phyloP scores from a whole-genome alignment of 2,329 filamentous ascomycete genomes.

The Trichoderma lentiforme region DNA sequence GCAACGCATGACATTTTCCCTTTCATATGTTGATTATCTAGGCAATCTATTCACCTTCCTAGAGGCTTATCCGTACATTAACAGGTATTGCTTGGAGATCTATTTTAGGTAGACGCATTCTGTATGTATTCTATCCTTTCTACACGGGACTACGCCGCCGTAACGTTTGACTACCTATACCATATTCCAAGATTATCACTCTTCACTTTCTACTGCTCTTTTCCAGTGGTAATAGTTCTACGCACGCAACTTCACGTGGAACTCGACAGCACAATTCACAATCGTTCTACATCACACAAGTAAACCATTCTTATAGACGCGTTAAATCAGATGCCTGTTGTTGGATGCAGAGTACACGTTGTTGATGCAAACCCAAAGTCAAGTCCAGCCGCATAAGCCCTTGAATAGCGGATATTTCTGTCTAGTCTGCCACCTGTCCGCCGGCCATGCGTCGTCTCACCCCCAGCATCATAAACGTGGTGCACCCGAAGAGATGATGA shows the following conservation, averaged over 20 bases:
- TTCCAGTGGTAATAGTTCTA: background rate
- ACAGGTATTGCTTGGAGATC: background rate
- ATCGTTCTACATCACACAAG: background rate
- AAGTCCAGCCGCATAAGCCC: constrained; percentile 39
- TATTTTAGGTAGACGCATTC: background rate
- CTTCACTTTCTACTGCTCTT: background rate
- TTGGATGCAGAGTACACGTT: constrained; percentile 28
- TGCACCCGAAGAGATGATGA: constrained; percentile 14
- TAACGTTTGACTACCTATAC: background rate
- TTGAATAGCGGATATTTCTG: constrained; percentile 37
- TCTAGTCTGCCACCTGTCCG: constrained; percentile 34
- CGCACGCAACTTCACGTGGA: background rate
- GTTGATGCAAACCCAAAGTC: constrained; percentile 39
- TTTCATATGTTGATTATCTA: background rate
- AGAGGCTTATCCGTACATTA: too few relatives aligned
- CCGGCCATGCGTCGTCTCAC: constrained; percentile 27
- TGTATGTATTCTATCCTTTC: background rate
- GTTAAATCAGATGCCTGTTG: constrained; percentile 22
- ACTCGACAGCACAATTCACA: background rate
- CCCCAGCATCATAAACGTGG: constrained; percentile 26
- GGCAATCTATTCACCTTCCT: too few relatives aligned
- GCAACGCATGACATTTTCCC: background rate
- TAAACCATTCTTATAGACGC: constrained; percentile 3
- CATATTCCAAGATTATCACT: background rate
- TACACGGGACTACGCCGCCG: background rate